These are phyloP conservation scores for Harringtonia aguacate DNA, from an alignment of 2,329 filamentous ascomycete genomes.

Conservation along the genomic window DNA sequence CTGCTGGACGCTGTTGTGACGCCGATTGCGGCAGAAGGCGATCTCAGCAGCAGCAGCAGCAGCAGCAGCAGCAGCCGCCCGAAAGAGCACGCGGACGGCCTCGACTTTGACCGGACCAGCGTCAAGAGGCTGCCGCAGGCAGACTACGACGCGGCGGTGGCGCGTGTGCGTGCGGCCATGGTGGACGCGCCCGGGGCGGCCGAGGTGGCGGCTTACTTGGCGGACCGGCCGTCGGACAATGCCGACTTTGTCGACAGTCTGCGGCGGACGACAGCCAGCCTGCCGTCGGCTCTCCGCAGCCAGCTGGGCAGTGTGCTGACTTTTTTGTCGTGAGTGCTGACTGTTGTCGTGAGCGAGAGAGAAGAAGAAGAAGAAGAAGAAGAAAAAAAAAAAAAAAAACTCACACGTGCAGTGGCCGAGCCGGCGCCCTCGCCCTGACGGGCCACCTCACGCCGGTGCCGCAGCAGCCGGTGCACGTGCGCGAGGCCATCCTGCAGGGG, in stretches of 20 bases:
- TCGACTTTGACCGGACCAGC: slow-evolving; percentile 21
- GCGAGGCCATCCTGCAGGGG: slow-evolving; percentile 49
- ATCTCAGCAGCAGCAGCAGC: background rate
- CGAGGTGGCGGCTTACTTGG: slow-evolving; percentile 40
- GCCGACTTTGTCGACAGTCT: slow-evolving; percentile 41
- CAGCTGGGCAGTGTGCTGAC: slow-evolving; percentile 28
- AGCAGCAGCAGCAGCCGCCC: background rate
- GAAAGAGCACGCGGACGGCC: slow-evolving; percentile 14
- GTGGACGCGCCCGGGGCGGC: slow-evolving; percentile 25
- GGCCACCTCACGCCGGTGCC: slow-evolving; percentile 54
- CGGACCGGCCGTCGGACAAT: slow-evolving; percentile 38
- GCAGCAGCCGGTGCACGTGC: slow-evolving; percentile 46
- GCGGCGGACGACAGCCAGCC: slow-evolving; percentile 27
- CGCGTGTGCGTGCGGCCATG: slow-evolving; percentile 24
- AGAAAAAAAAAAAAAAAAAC: background rate
- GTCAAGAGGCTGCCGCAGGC: slow-evolving; percentile 36
- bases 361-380: background rate
- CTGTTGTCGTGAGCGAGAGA: background rate
- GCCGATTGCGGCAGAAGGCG: slow-evolving; percentile 36
- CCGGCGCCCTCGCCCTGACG: slow-evolving; percentile 55
- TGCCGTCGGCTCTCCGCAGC: slow-evolving; percentile 21
- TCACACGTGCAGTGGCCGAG: slow-evolving; percentile 18
- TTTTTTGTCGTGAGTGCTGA: slow-evolving; percentile 30
- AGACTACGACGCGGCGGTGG: slow-evolving; percentile 37
- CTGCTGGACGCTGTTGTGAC: slow-evolving; percentile 51